These are phyloP conservation scores for Nasturtium officinale DNA, from an alignment of 345 rosid genomes.

Conservation along the genomic window DNA sequence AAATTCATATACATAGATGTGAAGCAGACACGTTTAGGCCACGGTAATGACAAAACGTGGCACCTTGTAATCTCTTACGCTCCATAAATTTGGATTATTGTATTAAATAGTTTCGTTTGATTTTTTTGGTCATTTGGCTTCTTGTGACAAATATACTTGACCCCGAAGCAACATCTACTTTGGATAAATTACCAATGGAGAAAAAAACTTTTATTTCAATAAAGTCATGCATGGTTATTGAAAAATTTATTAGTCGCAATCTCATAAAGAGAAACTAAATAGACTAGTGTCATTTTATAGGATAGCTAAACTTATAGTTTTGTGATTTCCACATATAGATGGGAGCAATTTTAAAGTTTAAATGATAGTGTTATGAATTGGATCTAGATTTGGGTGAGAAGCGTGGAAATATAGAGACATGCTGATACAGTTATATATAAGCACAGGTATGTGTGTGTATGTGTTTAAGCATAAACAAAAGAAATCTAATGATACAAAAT, in stretches of 20 bases:
- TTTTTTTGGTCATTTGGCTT: conserved; percentile 20
- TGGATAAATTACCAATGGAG: conserved; percentile 28
- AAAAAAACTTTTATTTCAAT: not conserved
- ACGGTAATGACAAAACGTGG: conserved; percentile 42
- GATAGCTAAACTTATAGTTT: conserved; percentile 17
- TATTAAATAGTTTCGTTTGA: conserved; percentile 19
- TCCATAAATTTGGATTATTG: conserved; percentile 35
- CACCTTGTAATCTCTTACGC: conserved; percentile 39
- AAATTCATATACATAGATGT: conserved; percentile 32
- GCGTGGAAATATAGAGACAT: not conserved
- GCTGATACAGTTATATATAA: not conserved
- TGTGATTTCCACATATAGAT: not conserved
- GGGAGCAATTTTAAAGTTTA: not conserved
- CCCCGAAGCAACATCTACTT: conserved; percentile 41
- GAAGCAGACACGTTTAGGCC: conserved; percentile 45
- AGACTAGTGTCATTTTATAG: not conserved
- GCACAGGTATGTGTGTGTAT: not conserved
- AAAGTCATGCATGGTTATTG: conserved; percentile 9
- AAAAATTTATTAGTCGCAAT: not conserved
- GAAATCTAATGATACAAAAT: conserved; percentile 37
- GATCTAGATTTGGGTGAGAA: conserved; percentile 26
- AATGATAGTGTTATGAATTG: not conserved
- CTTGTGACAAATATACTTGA: conserved; percentile 40
- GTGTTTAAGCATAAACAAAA: not conserved
- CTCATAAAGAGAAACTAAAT: not conserved